Conservation (phyloP, 2,329 filamentous ascomycete species). For the Xylariaceae sp. region DNA sequence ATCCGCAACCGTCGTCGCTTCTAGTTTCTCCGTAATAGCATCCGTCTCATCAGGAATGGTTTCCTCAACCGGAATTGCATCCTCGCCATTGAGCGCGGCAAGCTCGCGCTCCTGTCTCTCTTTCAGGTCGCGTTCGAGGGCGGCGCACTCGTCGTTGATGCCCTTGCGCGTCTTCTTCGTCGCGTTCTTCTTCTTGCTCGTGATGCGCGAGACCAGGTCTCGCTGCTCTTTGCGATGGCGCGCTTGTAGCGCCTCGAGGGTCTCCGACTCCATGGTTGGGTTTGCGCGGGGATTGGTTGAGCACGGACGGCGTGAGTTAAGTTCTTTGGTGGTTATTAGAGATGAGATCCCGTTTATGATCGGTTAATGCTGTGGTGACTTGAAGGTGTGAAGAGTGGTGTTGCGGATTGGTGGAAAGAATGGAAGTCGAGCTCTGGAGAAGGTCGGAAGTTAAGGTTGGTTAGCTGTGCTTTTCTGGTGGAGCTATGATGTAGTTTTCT, state of each 20-base stretch:
- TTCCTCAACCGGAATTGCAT: conserved; percentile 16
- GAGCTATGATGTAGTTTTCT: neutral
- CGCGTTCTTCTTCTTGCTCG: conserved; percentile 93
- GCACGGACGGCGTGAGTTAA: neutral
- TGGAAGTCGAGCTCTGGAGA: no score
- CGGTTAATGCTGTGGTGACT: no score
- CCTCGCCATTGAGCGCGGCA: conserved; percentile 36
- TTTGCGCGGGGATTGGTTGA: neutral
- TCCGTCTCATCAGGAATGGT: neutral
- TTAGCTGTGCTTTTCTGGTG: conserved; percentile 1
- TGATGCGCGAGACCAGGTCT: conserved; percentile 79
- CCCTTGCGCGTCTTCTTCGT: conserved; percentile 80
- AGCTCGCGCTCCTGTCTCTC: conserved; percentile 62
- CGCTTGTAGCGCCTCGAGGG: conserved; percentile 69
- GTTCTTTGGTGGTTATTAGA: neutral
- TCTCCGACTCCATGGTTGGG: conserved; percentile 39
- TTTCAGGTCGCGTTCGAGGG: conserved; percentile 60
- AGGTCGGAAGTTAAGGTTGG: neutral
- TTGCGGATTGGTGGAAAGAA: no score
- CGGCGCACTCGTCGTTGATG: conserved; percentile 69
- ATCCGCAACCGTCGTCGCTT: conserved; percentile 12
- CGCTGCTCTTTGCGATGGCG: conserved; percentile 84
- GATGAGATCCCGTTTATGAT: no score
- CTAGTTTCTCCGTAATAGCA: conserved; percentile 20
- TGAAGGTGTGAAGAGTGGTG: no score